These are phyloP conservation scores for Trichothecium roseum DNA, from an alignment of 2,329 filamentous ascomycete genomes.

Conservation along the genomic window DNA sequence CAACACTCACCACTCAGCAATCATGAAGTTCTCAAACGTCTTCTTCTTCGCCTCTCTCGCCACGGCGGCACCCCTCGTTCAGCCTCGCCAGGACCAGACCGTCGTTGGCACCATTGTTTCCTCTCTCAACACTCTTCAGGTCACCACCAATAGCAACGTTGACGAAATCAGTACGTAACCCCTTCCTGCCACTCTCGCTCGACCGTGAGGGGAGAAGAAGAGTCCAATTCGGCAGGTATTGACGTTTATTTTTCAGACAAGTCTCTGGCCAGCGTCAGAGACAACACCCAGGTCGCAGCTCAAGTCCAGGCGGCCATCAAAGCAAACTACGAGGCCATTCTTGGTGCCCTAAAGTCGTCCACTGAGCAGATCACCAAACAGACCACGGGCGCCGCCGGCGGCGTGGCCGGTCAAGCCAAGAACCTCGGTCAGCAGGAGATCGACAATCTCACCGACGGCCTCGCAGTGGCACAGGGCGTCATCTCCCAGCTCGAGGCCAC, in stretches of 20 bases:
- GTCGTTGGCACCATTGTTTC: no score
- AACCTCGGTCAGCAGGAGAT: constrained; percentile 3
- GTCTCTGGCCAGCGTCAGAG: not conserved
- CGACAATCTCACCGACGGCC: constrained; percentile 1
- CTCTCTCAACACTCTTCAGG: not conserved
- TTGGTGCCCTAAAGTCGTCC: constrained; percentile 1
- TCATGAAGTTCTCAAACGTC: constrained; percentile 1
- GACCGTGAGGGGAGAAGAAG: not conserved
- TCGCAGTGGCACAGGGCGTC: not conserved
- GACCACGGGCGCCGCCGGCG: constrained; percentile 3
- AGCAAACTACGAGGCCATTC: constrained; percentile 2
- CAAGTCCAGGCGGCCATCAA: not conserved
- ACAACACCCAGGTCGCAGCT: not conserved
- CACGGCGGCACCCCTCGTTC: not conserved
- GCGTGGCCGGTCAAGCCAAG: not conserved
- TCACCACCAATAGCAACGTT: not conserved
- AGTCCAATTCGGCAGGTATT: not conserved
- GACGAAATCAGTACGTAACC: no score
- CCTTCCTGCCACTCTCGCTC: no score
- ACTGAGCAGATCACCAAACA: constrained; percentile 1
- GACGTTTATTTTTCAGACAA: not conserved
- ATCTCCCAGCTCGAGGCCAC: not conserved
- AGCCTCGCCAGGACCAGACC: no score
- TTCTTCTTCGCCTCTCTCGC: not conserved
- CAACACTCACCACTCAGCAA: not conserved